A percentile compares a stretch with the other conserved stretches of the same genome.
These are phyloP conservation scores for Gyromitra esculenta DNA, from an alignment of 2,329 filamentous ascomycete genomes.

Conservation along the genomic window DNA sequence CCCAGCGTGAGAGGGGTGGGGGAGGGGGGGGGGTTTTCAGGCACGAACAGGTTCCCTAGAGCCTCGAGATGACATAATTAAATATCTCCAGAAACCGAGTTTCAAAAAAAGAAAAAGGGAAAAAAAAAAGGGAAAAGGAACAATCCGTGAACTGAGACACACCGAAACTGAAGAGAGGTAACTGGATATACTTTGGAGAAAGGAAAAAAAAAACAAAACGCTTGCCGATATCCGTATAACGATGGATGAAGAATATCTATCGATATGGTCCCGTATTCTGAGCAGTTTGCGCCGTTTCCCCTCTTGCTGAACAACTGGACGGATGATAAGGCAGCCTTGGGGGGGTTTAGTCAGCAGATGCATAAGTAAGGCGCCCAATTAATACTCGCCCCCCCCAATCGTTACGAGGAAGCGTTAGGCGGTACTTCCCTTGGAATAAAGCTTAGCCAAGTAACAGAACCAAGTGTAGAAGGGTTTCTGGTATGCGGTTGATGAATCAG, in stretches of 20 bases:
- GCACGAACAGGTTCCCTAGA: neutral
- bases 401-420: neutral
- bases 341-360: conserved; percentile 11
- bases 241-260: neutral
- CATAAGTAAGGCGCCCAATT: conserved; percentile 9
- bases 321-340: neutral
- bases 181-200: neutral
- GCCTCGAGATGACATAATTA: conserved; percentile 7
- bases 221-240: neutral
- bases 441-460: neutral
- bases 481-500: neutral
- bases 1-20: neutral
- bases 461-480: neutral
- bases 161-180: neutral
- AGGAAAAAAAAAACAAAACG: too few relatives aligned
- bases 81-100: too few relatives aligned
- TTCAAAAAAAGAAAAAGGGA: neutral
- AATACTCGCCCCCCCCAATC: neutral
- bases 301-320: neutral
- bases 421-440: neutral
- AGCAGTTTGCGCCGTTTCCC: conserved; percentile 6
- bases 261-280: neutral
- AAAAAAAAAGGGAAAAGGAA: neutral
- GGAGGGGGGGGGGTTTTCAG: too few relatives aligned
- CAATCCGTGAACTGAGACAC: neutral